phyloP scores from a whole-genome alignment of 495 filamentous ascomycete genomes.

The Lepraria neglecta region DNA sequence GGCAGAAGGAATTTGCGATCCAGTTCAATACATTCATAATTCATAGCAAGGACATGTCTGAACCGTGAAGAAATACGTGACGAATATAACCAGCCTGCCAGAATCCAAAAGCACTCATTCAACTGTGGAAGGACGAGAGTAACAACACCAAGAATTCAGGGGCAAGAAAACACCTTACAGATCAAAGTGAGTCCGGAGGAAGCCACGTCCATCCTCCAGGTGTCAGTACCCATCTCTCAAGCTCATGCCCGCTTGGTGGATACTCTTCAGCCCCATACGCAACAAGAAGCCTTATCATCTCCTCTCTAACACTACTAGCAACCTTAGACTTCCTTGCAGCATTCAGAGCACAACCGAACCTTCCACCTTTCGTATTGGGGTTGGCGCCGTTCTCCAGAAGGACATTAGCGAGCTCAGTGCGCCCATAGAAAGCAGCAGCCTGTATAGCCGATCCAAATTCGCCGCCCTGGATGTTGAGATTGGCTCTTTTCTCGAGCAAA shows the following conservation, averaged over 20 bases:
- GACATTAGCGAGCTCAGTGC: constrained; percentile 24
- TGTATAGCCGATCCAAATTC: background rate
- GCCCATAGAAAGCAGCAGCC: constrained; percentile 6
- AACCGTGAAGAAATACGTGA: too few species aligned
- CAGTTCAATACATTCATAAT: too few species aligned
- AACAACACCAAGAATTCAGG: too few species aligned
- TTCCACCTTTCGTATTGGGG: constrained; percentile 12
- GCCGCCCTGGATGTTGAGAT: constrained; percentile 15
- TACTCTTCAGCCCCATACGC: background rate
- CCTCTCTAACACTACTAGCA: background rate
- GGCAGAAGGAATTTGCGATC: too few species aligned
- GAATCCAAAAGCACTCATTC: too few species aligned
- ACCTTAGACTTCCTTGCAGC: constrained; percentile 1
- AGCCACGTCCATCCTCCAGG: constrained; percentile 2
- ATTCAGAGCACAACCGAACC: background rate
- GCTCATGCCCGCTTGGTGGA: background rate
- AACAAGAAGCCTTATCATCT: background rate
- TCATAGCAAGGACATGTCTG: too few species aligned
- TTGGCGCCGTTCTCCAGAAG: constrained; percentile 29
- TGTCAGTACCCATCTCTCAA: constrained; percentile 3
- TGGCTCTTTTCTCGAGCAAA: constrained; percentile 8
- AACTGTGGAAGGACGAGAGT: too few species aligned
- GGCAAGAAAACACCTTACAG: too few species aligned
- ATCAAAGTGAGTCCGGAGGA: background rate
- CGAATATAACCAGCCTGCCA: too few species aligned